Conservation (phyloP, 352 stramenopile genomes). For the Phytophthora kernoviae region DNA sequence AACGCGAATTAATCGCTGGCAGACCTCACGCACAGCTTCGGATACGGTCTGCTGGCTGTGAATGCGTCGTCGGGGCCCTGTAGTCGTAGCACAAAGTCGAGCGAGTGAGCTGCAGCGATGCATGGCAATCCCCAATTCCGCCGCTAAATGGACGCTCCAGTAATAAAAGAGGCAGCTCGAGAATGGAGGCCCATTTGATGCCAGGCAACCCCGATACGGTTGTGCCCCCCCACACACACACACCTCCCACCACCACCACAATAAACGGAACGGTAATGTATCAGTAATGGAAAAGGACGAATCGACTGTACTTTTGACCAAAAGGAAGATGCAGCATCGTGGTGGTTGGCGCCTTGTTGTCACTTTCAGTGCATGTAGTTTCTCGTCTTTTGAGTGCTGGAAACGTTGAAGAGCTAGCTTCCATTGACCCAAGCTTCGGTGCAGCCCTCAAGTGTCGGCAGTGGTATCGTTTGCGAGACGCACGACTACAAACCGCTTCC, state of each 20-base stretch:
- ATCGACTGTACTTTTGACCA: too few species aligned
- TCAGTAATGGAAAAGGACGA: too few species aligned
- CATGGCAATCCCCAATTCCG: neutral
- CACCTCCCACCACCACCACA: too few species aligned
- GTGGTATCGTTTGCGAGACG: neutral
- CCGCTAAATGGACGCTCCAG: too few species aligned
- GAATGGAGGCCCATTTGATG: too few species aligned
- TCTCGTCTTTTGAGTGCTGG: neutral
- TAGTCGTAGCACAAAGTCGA: neutral
- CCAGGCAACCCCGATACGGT: too few species aligned
- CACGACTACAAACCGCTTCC: neutral
- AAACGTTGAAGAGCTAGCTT: neutral
- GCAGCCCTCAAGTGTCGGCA: neutral
- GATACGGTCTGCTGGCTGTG: constrained; percentile 22
- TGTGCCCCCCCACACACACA: too few species aligned
- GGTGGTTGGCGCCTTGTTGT: too few species aligned
- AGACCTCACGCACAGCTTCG: constrained; percentile 26
- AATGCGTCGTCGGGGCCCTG: neutral
- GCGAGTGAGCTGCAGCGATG: neutral
- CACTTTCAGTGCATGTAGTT: too few species aligned
- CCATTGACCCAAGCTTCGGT: neutral
- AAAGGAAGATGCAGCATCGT: too few species aligned
- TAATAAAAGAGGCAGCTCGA: neutral
- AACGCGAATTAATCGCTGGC: constrained; percentile 23
- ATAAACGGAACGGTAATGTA: too few species aligned